Conservation (phyloP, 2,329 filamentous ascomycete species). For the Hypoxylon sp. region DNA sequence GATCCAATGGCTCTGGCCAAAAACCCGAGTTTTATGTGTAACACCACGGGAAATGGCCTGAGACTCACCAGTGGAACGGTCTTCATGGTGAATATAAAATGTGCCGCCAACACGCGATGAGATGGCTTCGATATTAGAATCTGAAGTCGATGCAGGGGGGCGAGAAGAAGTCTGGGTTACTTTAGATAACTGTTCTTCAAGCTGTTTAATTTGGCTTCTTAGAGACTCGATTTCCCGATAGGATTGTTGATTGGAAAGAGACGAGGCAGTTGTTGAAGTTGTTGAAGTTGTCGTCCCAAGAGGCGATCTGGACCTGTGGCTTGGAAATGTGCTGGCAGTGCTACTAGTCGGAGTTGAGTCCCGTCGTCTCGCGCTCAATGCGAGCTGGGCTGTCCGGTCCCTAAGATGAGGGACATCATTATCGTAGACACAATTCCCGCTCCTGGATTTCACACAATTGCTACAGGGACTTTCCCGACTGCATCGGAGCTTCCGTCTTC, state of each 20-base stretch:
- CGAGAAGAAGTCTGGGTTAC: constrained; percentile 36
- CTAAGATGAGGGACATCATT: constrained; percentile 44
- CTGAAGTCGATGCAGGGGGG: constrained; percentile 2
- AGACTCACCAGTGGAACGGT: constrained; percentile 50
- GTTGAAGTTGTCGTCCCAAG: constrained; percentile 5
- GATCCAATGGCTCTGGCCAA: constrained; percentile 72
- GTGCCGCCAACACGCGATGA: constrained; percentile 59
- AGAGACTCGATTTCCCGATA: constrained; percentile 57
- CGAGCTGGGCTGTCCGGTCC: constrained; percentile 2
- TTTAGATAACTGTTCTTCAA: constrained; percentile 61
- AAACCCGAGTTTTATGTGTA: constrained; percentile 69
- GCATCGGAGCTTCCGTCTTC: constrained; percentile 72
- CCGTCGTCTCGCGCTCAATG: background rate
- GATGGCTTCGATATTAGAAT: constrained; percentile 56
- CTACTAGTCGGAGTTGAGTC: constrained; percentile 17
- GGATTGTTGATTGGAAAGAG: constrained; percentile 43
- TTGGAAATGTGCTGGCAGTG: constrained; percentile 8
- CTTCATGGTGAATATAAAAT: constrained; percentile 61
- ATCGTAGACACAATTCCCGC: constrained; percentile 64
- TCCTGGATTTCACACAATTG: constrained; percentile 69
- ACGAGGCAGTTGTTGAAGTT: constrained; percentile 43
- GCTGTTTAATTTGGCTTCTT: constrained; percentile 58
- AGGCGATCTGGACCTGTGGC: constrained; percentile 22
- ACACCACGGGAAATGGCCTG: constrained; percentile 60
- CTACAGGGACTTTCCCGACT: constrained; percentile 70